Evolutionary conservation across 495 filamentous ascomycete genomes (phyloP).

Genomic region (Lasiosphaeria hispida): DNA sequence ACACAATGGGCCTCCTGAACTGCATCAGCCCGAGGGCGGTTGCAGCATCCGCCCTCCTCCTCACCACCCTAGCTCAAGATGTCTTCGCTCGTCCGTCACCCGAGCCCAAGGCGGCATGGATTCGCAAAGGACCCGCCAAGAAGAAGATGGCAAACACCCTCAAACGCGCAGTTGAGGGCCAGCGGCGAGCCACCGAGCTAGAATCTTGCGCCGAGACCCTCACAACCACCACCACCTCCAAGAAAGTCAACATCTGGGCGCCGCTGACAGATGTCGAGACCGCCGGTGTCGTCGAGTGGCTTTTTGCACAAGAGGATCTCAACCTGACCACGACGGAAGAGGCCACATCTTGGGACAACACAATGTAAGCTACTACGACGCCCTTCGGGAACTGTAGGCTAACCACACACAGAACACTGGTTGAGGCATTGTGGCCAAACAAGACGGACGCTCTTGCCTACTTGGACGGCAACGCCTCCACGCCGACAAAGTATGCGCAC

Average conservation of each 20-base stretch:
- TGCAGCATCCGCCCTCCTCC: constrained; percentile 18
- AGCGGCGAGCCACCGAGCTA: constrained; percentile 10
- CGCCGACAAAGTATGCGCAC: constrained; percentile 48
- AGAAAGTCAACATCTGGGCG: constrained; percentile 39
- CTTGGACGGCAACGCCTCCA: constrained; percentile 35
- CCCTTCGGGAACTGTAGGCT: background rate
- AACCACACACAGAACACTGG: constrained; percentile 23
- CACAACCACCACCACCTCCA: constrained; percentile 23
- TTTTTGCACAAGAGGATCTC: constrained; percentile 33
- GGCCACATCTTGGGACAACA: constrained; percentile 36
- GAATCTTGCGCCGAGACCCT: constrained; percentile 19
- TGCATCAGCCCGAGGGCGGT: constrained; percentile 24
- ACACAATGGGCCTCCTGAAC: constrained; percentile 23
- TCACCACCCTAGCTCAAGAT: constrained; percentile 23
- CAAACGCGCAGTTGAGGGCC: constrained; percentile 25
- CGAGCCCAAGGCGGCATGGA: constrained; percentile 21
- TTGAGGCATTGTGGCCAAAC: constrained; percentile 52
- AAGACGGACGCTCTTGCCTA: constrained; percentile 50
- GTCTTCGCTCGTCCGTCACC: constrained; percentile 19
- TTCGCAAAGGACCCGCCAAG: constrained; percentile 16
- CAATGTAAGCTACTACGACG: constrained; percentile 16
- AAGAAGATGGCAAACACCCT: constrained; percentile 26
- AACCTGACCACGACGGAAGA: constrained; percentile 35
- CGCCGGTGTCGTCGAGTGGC: constrained; percentile 31
- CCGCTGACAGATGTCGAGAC: constrained; percentile 33